These are phyloP conservation scores for Auricularia cornea DNA, from an alignment of 768 basidiomycete species.

Conservation along the genomic window DNA sequence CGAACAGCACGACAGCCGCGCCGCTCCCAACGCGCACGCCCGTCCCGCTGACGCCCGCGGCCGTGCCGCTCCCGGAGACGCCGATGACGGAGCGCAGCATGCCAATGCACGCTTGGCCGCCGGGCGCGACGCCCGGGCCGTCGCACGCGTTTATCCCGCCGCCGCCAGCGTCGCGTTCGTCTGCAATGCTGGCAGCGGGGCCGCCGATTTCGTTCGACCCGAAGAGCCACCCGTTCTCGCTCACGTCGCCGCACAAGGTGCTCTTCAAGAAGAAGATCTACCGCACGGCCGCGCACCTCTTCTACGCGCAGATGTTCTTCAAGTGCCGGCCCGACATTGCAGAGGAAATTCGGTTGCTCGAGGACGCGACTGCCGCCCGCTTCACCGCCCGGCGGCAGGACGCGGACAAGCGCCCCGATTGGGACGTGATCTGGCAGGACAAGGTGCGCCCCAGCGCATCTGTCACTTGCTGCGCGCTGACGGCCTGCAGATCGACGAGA, in stretches of 20 bases:
- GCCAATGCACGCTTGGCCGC: not conserved
- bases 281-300: slow-evolving; percentile 66
- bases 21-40: not conserved
- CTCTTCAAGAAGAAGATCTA: slow-evolving; percentile 46
- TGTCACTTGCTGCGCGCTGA: too few relatives aligned
- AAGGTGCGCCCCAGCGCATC: slow-evolving; percentile 32
- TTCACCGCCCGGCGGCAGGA: not conserved
- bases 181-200: slow-evolving; percentile 19
- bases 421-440: slow-evolving; percentile 43
- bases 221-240: slow-evolving; percentile 36
- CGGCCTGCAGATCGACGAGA: slow-evolving; percentile 68
- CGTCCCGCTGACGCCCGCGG: not conserved
- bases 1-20: not conserved
- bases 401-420: slow-evolving; percentile 44
- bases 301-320: slow-evolving; percentile 66
- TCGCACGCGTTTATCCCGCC: too few relatives aligned
- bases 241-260: slow-evolving; percentile 57
- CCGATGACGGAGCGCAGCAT: not conserved
- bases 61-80: not conserved
- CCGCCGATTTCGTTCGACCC: slow-evolving; percentile 9
- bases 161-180: not conserved
- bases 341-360: slow-evolving; percentile 53
- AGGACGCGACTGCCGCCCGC: slow-evolving; percentile 39
- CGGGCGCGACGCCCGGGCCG: too few relatives aligned
- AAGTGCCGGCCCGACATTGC: slow-evolving; percentile 43